Evolutionary conservation across 495 filamentous ascomycete genomes (phyloP), one percentile per base, ranked within the genome.

Genomic region (Penicillium simplicissimum): DNA sequence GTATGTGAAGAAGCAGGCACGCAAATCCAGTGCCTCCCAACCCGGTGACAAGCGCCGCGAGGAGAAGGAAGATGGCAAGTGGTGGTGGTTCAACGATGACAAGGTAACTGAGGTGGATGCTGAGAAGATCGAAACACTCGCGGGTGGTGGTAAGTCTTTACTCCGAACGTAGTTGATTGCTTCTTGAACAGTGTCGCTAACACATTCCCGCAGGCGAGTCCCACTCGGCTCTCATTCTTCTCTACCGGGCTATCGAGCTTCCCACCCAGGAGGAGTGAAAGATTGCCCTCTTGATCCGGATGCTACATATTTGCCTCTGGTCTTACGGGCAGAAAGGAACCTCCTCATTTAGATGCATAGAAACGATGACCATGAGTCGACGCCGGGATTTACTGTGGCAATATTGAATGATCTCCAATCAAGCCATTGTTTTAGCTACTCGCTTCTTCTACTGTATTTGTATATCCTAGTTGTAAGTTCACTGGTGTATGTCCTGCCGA

Each of bases 1-100:
- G 2, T 98, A 96, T 72, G 90, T 98, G 57, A 98, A 98, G 81
- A 96, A 98, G 80, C 83, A 89, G 51, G 87, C 84, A 15, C 71
- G 76, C 6, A 76, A 87, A 57, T 57, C 66, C 0, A 62, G 68
- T 28, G 88, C 92, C 61, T 75, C 85, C 8, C 82, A 82, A 57
- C 86, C 86, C 4, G 72, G 67, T 19, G 88, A 86, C 60, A 90
- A 90, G 80, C 76, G 86, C 65, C 85, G 85, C 58, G 86, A 88
- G 63, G 89, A 93, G 58, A 93, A 96, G 64, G 89, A 93, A 57
- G 93, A 96, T 63, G 92, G 88, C 57, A 97, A 94, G 65, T 98
- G 95, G 95, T 98, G 95, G 92, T 98, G 95, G 93, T 98, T 98
- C 82, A 97, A 98, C 71, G 95, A 98, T 67, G 96, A 98, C 69